Percentiles rank a stretch among this genome's conserved stretches.
Evolutionary conservation across 2,329 filamentous ascomycete genomes (phyloP).

Genomic region (Alternaria angustiovoidea): DNA sequence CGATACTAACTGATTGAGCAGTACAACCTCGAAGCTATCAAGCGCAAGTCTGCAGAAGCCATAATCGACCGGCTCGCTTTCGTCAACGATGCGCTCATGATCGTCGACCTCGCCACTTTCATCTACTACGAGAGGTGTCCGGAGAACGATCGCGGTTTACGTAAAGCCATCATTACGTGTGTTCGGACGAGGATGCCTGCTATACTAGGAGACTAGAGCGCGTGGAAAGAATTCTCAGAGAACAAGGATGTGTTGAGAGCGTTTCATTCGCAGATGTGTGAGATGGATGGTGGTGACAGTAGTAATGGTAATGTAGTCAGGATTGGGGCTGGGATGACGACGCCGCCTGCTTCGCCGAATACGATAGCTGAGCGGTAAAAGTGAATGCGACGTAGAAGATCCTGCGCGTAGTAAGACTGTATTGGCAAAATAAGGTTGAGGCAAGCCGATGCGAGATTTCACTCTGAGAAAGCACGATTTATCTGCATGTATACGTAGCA

Average conservation of each 20-base stretch:
- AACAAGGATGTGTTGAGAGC: conserved; percentile 24
- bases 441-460: no score
- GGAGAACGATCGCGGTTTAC: conserved; percentile 25
- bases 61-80: conserved; percentile 33
- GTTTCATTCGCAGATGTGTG: conserved; percentile 14
- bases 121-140: conserved; percentile 20
- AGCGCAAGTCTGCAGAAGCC: conserved; percentile 19
- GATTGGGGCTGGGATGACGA: not conserved
- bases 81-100: conserved; percentile 18
- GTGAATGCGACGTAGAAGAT: no score
- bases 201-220: conserved; percentile 7
- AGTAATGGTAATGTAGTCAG: not conserved
- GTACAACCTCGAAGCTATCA: conserved; percentile 32
- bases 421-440: no score
- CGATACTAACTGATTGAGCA: not conserved
- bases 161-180: conserved; percentile 19
- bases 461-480: no score
- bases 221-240: conserved; percentile 21
- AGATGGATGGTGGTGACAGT: not conserved
- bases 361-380: no score
- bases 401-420: no score
- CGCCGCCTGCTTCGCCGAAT: conserved; percentile 8
- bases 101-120: conserved; percentile 24
- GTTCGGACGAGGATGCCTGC: conserved; percentile 8
- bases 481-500: no score